Conservation (phyloP, 306 rosid species). For the Geum urbanum region DNA sequence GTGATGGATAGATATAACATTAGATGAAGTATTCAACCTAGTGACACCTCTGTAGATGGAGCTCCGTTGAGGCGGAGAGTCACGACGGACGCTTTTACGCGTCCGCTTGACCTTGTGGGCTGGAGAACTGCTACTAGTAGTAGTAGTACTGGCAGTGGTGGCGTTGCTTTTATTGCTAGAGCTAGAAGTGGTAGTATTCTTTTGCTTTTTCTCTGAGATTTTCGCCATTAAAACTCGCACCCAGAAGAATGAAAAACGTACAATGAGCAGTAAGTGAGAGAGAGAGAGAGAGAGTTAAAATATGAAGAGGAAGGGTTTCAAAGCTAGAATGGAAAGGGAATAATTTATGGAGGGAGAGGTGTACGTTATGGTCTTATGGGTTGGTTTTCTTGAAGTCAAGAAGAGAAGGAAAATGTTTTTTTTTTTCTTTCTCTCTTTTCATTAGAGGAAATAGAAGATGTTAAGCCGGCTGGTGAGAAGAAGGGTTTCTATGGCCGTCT, state of each 20-base stretch:
- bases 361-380: background rate
- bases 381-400: background rate
- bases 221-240: constrained; percentile 50
- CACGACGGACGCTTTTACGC: constrained; percentile 56
- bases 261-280: background rate
- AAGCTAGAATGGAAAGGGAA: background rate
- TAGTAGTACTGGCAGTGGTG: background rate
- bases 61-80: constrained; percentile 73
- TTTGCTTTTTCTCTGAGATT: constrained; percentile 40
- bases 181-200: constrained; percentile 26
- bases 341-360: background rate
- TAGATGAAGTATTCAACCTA: constrained; percentile 34
- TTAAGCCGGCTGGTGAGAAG: constrained; percentile 25
- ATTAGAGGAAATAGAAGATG: background rate
- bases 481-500: constrained; percentile 30
- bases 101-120: constrained; percentile 45
- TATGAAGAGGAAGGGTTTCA: constrained; percentile 16
- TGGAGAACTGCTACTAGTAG: background rate
- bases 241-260: constrained; percentile 5
- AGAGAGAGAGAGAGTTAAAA: background rate
- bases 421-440: background rate
- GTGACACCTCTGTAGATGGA: constrained; percentile 84
- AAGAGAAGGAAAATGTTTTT: background rate
- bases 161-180: constrained; percentile 14
- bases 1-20: no score